phyloP scores from a whole-genome alignment of 2,329 filamentous ascomycete genomes.

The Botryotinia calthae region DNA sequence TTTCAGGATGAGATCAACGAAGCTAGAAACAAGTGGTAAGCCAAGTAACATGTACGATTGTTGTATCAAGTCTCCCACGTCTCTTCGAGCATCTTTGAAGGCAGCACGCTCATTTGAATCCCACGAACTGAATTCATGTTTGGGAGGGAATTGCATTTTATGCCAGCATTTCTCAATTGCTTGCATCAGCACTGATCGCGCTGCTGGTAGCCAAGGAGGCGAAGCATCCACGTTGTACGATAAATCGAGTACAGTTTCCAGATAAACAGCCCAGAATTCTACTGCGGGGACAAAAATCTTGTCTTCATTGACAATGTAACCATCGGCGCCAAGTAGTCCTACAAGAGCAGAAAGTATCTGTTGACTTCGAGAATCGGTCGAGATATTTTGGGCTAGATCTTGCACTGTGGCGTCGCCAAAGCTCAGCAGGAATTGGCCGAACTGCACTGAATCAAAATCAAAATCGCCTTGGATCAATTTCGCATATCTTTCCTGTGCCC shows the following conservation, averaged over 20 bases:
- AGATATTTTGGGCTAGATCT: constrained; percentile 53
- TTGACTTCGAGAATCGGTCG: constrained; percentile 48
- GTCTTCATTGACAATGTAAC: constrained; percentile 69
- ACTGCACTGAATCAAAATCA: constrained; percentile 62
- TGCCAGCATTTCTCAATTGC: constrained; percentile 65
- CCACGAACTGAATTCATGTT: constrained; percentile 60
- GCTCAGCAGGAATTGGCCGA: constrained; percentile 64
- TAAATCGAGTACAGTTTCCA: constrained; percentile 64
- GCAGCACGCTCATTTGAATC: constrained; percentile 64
- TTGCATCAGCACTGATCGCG: constrained; percentile 58
- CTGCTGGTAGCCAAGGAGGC: constrained; percentile 56
- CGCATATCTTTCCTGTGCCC: constrained; percentile 56
- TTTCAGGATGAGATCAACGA: constrained; percentile 54
- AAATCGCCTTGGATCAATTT: constrained; percentile 58
- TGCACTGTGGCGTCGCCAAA: constrained; percentile 66
- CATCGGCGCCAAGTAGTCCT: constrained; percentile 62
- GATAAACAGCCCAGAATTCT: constrained; percentile 78
- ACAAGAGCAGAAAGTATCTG: constrained; percentile 58
- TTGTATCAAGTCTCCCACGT: constrained; percentile 75
- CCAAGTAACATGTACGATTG: constrained; percentile 64
- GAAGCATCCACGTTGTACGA: constrained; percentile 51
- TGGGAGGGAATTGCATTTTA: constrained; percentile 62
- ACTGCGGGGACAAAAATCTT: constrained; percentile 69
- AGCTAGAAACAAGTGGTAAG: constrained; percentile 53
- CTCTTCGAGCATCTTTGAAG: constrained; percentile 71